phyloP scores from a whole-genome alignment of 1,284 basidiomycete species.

The Thelephora terrestris region DNA sequence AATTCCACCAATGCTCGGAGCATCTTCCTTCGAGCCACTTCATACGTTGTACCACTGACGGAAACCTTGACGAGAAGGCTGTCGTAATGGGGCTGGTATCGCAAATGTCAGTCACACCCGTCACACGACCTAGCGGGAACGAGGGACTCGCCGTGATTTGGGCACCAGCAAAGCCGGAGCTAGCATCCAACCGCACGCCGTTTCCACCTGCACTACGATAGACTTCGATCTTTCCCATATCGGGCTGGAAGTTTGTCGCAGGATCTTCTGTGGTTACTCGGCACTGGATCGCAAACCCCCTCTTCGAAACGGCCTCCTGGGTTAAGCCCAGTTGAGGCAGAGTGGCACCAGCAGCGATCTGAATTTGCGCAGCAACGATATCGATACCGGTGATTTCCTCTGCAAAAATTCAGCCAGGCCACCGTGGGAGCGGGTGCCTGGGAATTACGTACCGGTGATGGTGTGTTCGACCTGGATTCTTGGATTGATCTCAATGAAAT shows the following conservation, averaged over 20 bases:
- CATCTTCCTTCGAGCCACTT: conserved; percentile 98
- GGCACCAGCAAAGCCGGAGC: conserved; percentile 96
- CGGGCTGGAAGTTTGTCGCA: conserved; percentile 86
- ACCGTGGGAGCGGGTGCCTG: background rate
- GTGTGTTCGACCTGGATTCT: conserved; percentile 99
- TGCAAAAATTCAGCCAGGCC: conserved; percentile 19
- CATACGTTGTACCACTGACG: conserved; percentile 95
- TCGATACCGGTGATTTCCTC: conserved; percentile 99
- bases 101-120: background rate
- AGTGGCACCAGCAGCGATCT: conserved; percentile 95
- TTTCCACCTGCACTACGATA: conserved; percentile 98
- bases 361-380: conserved; percentile 97
- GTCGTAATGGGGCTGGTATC: conserved; percentile 88
- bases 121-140: background rate
- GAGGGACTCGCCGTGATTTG: conserved; percentile 81
- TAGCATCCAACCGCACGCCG: conserved; percentile 95
- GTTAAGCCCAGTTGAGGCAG: conserved; percentile 92
- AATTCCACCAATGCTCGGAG: conserved; percentile 97
- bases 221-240: conserved; percentile 98
- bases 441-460: conserved; percentile 65
- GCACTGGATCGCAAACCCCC: conserved; percentile 97
- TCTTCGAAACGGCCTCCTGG: conserved; percentile 94
- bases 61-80: conserved; percentile 95
- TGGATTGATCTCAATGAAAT: conserved; percentile 98
- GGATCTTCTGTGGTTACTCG: conserved; percentile 99